A percentile compares a stretch with the other conserved stretches of the same genome.
These are phyloP conservation scores for Sugiyamaella japonica DNA, from an alignment of 1,139 yeast species.

Conservation along the genomic window DNA sequence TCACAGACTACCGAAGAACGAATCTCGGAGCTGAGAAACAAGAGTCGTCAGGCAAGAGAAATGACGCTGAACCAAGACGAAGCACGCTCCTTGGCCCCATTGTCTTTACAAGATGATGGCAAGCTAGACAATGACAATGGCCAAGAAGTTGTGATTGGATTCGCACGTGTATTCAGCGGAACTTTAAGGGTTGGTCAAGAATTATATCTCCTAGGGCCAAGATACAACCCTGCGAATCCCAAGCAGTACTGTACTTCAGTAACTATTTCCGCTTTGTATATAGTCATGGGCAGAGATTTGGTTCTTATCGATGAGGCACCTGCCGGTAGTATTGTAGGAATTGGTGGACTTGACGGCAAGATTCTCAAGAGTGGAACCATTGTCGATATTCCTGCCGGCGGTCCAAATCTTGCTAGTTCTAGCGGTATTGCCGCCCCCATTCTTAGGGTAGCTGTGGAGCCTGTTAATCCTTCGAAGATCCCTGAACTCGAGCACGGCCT, in stretches of 20 bases:
- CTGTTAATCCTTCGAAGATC: conserved; percentile 80
- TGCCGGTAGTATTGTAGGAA: conserved; percentile 94
- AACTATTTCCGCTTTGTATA: conserved; percentile 64
- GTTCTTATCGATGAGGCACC: conserved; percentile 78
- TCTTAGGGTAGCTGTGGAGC: conserved; percentile 91
- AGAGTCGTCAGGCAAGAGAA: conserved; percentile 68
- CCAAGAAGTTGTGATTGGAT: conserved; percentile 63
- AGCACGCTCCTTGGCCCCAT: conserved; percentile 18
- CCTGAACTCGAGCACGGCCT: conserved; percentile 76
- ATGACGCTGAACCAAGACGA: conserved; percentile 39
- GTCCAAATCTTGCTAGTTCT: conserved; percentile 73
- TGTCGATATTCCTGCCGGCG: conserved; percentile 47
- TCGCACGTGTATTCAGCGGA: conserved; percentile 89
- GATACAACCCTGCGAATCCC: conserved; percentile 73
- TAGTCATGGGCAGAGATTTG: conserved; percentile 92
- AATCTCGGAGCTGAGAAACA: conserved; percentile 63
- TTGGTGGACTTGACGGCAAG: conserved; percentile 83
- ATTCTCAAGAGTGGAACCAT: conserved; percentile 87
- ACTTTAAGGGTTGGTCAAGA: conserved; percentile 71
- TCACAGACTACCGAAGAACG: conserved; percentile 23
- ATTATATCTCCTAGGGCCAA: conserved; percentile 78
- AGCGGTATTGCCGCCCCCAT: conserved; percentile 75
- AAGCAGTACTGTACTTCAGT: conserved; percentile 55
- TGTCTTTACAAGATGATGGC: conserved; percentile 23
- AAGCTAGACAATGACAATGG: conserved; percentile 37